Conservation (phyloP, 2,329 filamentous ascomycete genomes). For the Fusarium sp. region DNA sequence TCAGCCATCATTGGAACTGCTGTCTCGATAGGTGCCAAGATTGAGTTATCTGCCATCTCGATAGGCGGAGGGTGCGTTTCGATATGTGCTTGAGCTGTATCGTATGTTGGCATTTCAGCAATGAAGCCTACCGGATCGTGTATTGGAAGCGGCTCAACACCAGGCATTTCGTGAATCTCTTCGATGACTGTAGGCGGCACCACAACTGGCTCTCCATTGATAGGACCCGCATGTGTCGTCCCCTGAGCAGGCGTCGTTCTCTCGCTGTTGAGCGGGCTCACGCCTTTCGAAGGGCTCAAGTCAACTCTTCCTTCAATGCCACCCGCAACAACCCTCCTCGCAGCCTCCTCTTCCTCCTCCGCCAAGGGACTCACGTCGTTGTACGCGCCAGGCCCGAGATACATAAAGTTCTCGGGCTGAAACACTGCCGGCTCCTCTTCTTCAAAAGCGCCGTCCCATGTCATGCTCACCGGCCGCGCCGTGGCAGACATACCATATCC, state of each 20-base stretch:
- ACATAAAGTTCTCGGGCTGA: slow-evolving; percentile 67
- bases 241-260: slow-evolving; percentile 49
- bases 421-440: slow-evolving; percentile 56
- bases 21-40: slow-evolving; percentile 55
- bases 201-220: slow-evolving; percentile 25
- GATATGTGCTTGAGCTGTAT: slow-evolving; percentile 56
- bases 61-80: slow-evolving; percentile 60
- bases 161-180: slow-evolving; percentile 52
- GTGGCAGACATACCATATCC: slow-evolving; percentile 51
- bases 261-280: slow-evolving; percentile 49
- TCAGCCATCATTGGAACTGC: slow-evolving; percentile 52
- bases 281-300: slow-evolving; percentile 38
- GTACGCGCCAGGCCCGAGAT: slow-evolving; percentile 61
- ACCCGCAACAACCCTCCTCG: slow-evolving; percentile 47
- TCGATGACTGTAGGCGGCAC: slow-evolving; percentile 42
- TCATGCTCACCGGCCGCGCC: slow-evolving; percentile 50
- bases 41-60: slow-evolving; percentile 58
- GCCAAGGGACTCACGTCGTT: slow-evolving; percentile 60
- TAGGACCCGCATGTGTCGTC: slow-evolving; percentile 16
- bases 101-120: slow-evolving; percentile 62
- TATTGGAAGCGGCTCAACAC: slow-evolving; percentile 39
- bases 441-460: slow-evolving; percentile 51
- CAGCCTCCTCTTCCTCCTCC: slow-evolving; percentile 56
- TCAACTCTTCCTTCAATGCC: slow-evolving; percentile 39
- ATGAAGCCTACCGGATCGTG: slow-evolving; percentile 60